phyloP scores from a whole-genome alignment of 2,329 filamentous ascomycete species.

The Aspergillaceae sp. region DNA sequence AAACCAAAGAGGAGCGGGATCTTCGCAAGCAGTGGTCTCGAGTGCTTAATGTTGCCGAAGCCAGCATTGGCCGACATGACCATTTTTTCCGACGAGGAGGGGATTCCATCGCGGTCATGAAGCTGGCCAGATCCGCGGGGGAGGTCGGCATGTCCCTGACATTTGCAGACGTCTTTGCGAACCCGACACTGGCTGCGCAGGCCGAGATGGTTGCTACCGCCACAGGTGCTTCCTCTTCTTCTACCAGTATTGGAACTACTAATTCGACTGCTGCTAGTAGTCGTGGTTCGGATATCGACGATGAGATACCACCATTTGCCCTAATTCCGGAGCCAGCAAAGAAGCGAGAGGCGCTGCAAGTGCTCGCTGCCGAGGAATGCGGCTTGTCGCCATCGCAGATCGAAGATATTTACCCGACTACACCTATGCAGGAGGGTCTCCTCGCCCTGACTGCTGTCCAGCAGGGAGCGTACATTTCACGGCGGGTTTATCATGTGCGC shows the following conservation, averaged over 20 bases:
- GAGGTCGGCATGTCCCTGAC: background rate
- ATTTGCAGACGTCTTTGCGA: conserved; percentile 1
- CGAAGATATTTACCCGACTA: conserved; percentile 32
- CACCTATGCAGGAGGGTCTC: conserved; percentile 31
- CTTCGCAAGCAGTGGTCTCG: conserved; percentile 7
- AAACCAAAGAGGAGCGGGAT: background rate
- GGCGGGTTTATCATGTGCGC: conserved; percentile 20
- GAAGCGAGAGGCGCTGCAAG: background rate
- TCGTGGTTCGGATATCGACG: too few relatives aligned
- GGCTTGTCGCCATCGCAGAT: conserved; percentile 7
- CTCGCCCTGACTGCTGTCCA: conserved; percentile 17
- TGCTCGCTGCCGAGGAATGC: background rate
- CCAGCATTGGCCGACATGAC: conserved; percentile 11
- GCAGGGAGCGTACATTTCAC: conserved; percentile 28
- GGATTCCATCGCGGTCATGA: conserved; percentile 19
- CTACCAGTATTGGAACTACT: too few relatives aligned
- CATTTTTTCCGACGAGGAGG: conserved; percentile 25
- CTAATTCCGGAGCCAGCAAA: background rate
- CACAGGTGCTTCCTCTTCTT: background rate
- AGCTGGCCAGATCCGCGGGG: background rate
- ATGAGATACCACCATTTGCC: background rate
- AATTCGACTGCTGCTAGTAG: too few relatives aligned
- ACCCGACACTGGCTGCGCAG: conserved; percentile 1
- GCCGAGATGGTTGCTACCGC: background rate
- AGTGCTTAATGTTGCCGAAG: conserved; percentile 7